A percentile compares a stretch with the other conserved stretches of the same genome.
These are phyloP conservation scores for Sporothrix brunneoviolacea DNA, from an alignment of 2,329 filamentous ascomycete genomes.

Conservation along the genomic window DNA sequence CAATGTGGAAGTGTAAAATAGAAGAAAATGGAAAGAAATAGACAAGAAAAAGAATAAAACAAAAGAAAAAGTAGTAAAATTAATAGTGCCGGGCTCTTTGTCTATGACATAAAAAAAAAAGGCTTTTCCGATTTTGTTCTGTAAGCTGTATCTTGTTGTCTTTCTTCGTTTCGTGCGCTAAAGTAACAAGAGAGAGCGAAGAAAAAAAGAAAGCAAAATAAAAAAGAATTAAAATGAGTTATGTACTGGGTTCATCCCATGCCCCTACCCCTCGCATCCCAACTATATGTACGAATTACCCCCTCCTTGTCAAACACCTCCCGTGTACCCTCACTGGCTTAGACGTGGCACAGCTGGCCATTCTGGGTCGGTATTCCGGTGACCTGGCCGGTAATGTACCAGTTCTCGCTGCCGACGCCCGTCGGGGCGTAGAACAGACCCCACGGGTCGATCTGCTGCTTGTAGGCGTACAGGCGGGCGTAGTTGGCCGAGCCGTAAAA, in stretches of 20 bases:
- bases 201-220: not conserved
- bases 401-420: constrained; percentile 21
- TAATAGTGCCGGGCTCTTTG: too few species aligned
- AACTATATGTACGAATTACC: not conserved
- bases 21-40: not conserved
- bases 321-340: too few species aligned
- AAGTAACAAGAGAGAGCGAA: too few species aligned
- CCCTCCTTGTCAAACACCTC: too few species aligned
- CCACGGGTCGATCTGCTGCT: constrained; percentile 29
- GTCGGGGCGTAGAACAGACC: constrained; percentile 24
- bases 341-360: constrained; percentile 17
- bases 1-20: not conserved
- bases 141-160: not conserved
- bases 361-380: constrained; percentile 19
- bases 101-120: not conserved
- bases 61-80: too few species aligned
- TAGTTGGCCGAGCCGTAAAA: constrained; percentile 31
- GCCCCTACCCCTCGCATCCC: too few species aligned
- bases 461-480: constrained; percentile 23
- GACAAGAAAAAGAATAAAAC: too few species aligned
- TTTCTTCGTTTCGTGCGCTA: not conserved
- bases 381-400: constrained; percentile 20
- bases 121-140: too few species aligned
- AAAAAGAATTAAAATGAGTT: not conserved
- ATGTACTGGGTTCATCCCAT: not conserved